A percentile compares a stretch with the other conserved stretches of the same genome.
These are phyloP conservation scores for Crithidia expoeki DNA, from an alignment of 208 protist genomes.

Conservation along the genomic window DNA sequence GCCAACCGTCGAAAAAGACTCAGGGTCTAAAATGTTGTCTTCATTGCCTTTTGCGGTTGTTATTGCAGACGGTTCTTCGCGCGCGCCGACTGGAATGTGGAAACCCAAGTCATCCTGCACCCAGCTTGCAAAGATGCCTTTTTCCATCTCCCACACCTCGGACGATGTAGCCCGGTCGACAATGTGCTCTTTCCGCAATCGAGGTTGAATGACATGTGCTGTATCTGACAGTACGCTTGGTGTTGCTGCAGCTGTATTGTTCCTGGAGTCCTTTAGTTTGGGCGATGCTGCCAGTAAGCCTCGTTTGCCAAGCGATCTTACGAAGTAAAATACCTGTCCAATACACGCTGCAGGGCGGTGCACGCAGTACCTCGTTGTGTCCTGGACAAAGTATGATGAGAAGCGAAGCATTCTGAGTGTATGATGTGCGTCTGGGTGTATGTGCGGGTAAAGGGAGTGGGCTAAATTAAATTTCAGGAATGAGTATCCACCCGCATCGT, in stretches of 20 bases:
- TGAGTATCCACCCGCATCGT: no score
- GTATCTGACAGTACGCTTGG: background rate
- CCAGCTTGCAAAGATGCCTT: constrained; percentile 33
- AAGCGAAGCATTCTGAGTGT: background rate
- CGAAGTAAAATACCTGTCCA: background rate
- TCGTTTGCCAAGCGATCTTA: background rate
- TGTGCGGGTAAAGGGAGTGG: no score
- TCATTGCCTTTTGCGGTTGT: background rate
- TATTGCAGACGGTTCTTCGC: background rate
- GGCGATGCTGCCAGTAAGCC: no score
- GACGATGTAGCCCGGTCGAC: background rate
- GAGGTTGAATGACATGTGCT: background rate
- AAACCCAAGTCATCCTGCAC: constrained; percentile 40
- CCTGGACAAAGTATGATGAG: background rate
- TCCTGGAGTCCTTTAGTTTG: no score
- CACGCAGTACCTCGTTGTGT: background rate
- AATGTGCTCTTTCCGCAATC: background rate
- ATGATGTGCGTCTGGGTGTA: background rate
- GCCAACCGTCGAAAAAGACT: no score
- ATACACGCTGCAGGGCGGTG: no score
- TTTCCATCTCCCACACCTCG: constrained; percentile 10
- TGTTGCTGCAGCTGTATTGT: background rate
- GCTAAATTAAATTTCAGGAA: no score
- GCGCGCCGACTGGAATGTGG: constrained; percentile 19
- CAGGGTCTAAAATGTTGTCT: no score